A percentile compares a stretch with the other conserved stretches of the same genome.
These are phyloP conservation scores for Cylindrodendrum hubeiense DNA, from an alignment of 2,329 filamentous ascomycete species.

Conservation along the genomic window DNA sequence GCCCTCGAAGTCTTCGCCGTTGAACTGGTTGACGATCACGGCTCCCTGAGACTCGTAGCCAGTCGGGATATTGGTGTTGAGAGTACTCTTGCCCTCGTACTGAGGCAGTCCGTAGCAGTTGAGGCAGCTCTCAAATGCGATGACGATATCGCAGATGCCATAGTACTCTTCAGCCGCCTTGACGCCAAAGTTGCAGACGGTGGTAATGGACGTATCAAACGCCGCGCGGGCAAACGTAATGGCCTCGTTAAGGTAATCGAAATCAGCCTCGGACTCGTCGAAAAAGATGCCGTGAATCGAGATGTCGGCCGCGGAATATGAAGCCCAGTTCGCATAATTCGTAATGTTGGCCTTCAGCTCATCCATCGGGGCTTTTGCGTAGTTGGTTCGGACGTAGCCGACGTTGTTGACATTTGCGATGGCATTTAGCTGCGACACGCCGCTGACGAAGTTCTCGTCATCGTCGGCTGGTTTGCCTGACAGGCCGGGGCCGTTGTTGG, in stretches of 20 bases:
- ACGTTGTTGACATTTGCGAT: constrained; percentile 37
- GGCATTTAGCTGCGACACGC: constrained; percentile 37
- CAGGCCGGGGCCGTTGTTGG: constrained; percentile 36
- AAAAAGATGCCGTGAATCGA: constrained; percentile 41
- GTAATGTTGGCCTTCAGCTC: constrained; percentile 40
- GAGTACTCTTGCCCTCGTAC: constrained; percentile 32
- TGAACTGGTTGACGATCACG: constrained; percentile 36
- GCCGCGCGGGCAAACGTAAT: constrained; percentile 22
- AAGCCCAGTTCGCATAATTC: constrained; percentile 32
- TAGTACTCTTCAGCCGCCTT: constrained; percentile 30
- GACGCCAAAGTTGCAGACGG: constrained; percentile 41
- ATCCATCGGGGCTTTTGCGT: constrained; percentile 25
- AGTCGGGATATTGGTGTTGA: constrained; percentile 30
- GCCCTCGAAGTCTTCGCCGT: constrained; percentile 21
- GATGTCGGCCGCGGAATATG: constrained; percentile 27
- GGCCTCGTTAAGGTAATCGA: constrained; percentile 34
- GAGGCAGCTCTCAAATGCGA: constrained; percentile 43
- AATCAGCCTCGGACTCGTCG: constrained; percentile 31
- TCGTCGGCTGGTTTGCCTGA: constrained; percentile 33
- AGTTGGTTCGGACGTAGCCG: constrained; percentile 41
- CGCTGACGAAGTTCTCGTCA: constrained; percentile 39
- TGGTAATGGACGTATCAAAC: constrained; percentile 24
- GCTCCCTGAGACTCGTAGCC: constrained; percentile 18
- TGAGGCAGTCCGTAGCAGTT: constrained; percentile 29
- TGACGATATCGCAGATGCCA: constrained; percentile 40